Conservation (phyloP, 164 flowering plant genomes). For the Annona squamosa region DNA sequence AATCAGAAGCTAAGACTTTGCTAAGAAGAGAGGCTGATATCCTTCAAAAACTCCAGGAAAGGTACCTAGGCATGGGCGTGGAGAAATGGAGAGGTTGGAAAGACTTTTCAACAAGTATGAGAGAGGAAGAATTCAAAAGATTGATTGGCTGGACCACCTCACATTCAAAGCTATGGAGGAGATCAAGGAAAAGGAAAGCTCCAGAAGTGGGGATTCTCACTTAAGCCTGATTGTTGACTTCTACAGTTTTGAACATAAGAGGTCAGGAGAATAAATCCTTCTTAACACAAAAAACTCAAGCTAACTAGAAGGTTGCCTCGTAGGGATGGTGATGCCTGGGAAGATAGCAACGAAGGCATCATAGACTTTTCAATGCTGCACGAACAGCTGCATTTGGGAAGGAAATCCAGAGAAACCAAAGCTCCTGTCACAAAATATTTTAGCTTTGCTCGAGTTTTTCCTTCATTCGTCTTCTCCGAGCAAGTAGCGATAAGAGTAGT, state of each 20-base stretch:
- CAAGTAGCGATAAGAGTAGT: too few species aligned
- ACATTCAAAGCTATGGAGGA: slow-evolving; percentile 74
- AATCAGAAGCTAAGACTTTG: slow-evolving; percentile 94
- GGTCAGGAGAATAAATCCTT: slow-evolving; percentile 87
- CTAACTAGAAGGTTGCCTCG: slow-evolving; percentile 92
- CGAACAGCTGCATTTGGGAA: too few species aligned
- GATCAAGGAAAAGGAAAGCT: slow-evolving; percentile 73
- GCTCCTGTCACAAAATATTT: too few species aligned
- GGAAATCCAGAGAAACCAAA: too few species aligned
- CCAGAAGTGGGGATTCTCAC: slow-evolving; percentile 58
- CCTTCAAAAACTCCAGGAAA: slow-evolving; percentile 91
- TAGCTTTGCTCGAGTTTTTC: too few species aligned
- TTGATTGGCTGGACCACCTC: slow-evolving; percentile 97
- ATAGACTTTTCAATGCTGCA: too few species aligned
- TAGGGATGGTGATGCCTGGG: slow-evolving; percentile 20
- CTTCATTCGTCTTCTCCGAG: too few species aligned
- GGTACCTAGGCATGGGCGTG: slow-evolving; percentile 94
- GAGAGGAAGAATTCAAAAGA: slow-evolving; percentile 80
- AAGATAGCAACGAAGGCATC: too few species aligned
- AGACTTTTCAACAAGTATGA: slow-evolving; percentile 93
- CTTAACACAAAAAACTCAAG: slow-evolving; percentile 97
- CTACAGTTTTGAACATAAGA: slow-evolving; percentile 91
- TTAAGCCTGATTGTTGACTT: slow-evolving; percentile 76
- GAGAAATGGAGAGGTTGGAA: slow-evolving; percentile 90
- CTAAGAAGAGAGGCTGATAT: slow-evolving; percentile 75